A percentile compares a stretch with the other conserved stretches of the same genome.
Evolutionary conservation across 1,284 basidiomycete species (phyloP).

Genomic region (Violaceomyces palustris): DNA sequence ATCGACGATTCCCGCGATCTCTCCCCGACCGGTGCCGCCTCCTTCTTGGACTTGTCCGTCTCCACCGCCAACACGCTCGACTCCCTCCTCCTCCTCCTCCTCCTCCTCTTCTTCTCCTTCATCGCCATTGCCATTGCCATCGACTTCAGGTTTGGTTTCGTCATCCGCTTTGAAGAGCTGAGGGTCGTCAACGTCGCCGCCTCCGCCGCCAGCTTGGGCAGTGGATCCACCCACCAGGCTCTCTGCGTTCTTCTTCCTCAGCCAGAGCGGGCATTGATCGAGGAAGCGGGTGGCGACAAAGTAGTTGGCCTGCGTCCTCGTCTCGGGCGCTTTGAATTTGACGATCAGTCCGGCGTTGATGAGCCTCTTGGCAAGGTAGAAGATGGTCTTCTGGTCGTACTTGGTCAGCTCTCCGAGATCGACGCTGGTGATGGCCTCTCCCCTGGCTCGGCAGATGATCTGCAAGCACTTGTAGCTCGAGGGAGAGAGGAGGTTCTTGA

Average conservation of each 20-base stretch:
- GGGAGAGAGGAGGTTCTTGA: constrained; percentile 68
- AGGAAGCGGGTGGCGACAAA: constrained; percentile 24
- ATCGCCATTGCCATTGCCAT: not conserved
- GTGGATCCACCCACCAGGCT: not conserved
- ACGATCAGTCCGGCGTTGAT: constrained; percentile 19
- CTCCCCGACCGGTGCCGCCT: too few species aligned
- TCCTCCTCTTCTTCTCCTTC: not conserved
- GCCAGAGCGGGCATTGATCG: constrained; percentile 24
- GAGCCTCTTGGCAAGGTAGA: constrained; percentile 56
- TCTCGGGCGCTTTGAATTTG: constrained; percentile 40
- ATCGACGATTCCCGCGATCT: too few species aligned
- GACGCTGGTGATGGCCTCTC: constrained; percentile 70
- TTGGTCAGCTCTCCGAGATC: constrained; percentile 71
- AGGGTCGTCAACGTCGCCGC: too few species aligned
- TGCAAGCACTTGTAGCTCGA: constrained; percentile 83
- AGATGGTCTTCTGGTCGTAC: constrained; percentile 83
- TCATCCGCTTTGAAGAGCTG: too few species aligned
- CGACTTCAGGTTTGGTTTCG: too few species aligned
- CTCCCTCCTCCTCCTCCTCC: not conserved
- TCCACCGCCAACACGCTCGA: not conserved
- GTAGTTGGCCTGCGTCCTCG: constrained; percentile 29
- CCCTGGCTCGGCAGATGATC: constrained; percentile 71
- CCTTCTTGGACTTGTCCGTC: too few species aligned
- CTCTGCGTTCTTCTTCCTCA: constrained; percentile 24
- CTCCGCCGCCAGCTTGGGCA: too few species aligned